Evolutionary conservation across 768 basidiomycete genomes (phyloP).

Genomic region (Panaeolus papilionaceus): DNA sequence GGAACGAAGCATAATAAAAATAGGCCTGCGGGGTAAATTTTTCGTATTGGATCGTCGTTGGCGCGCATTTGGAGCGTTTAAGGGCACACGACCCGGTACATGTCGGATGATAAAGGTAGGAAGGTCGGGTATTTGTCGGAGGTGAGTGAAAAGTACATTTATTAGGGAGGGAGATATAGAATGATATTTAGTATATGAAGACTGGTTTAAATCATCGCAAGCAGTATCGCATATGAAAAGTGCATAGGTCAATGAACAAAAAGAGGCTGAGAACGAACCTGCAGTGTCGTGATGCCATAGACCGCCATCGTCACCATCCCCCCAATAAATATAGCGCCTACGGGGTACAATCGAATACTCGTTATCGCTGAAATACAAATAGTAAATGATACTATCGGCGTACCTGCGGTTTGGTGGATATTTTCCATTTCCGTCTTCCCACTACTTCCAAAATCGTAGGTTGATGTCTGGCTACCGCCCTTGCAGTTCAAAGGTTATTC

Average conservation of each 20-base stretch:
- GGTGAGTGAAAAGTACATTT: background rate
- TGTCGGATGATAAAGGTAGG: background rate
- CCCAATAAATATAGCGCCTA: slow-evolving; percentile 46
- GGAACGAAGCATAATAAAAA: slow-evolving; percentile 49
- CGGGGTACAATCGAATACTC: background rate
- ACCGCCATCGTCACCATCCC: slow-evolving; percentile 42
- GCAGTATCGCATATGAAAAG: background rate
- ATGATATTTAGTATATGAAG: background rate
- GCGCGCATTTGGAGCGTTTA: background rate
- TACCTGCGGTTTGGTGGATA: slow-evolving; percentile 19
- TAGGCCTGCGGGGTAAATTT: slow-evolving; percentile 36
- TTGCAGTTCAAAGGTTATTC: background rate
- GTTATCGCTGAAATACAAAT: background rate
- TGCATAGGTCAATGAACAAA: background rate
- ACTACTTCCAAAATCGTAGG: background rate
- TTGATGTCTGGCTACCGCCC: background rate
- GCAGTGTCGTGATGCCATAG: slow-evolving; percentile 52
- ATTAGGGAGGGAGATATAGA: slow-evolving; percentile 1
- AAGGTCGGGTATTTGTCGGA: background rate
- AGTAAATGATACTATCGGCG: background rate
- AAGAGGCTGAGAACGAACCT: slow-evolving; percentile 31
- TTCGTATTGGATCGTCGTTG: background rate
- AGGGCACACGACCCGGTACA: background rate
- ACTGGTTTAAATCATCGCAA: background rate
- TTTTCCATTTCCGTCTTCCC: background rate